Conservation (phyloP, 352 stramenopile genomes). For the Pythium graminicola region DNA sequence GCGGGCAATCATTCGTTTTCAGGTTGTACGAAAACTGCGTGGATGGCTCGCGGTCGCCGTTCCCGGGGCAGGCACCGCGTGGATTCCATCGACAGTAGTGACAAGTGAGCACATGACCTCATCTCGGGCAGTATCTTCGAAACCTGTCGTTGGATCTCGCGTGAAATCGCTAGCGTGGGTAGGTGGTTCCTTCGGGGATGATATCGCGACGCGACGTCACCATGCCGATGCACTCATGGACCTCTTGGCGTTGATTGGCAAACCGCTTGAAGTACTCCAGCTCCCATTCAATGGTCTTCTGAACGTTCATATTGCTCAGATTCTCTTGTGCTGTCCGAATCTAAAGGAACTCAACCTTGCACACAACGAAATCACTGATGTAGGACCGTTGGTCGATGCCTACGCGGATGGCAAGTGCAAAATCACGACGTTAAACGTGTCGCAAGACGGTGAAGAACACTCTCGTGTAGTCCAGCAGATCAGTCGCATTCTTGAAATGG, state of each 20-base stretch:
- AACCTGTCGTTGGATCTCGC: not conserved
- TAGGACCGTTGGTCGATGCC: constrained; percentile 9
- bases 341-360: constrained; percentile 12
- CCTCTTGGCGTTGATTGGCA: constrained; percentile 5
- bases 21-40: constrained; percentile 13
- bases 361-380: constrained; percentile 10
- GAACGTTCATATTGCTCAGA: constrained; percentile 8
- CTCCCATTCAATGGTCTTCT: not conserved
- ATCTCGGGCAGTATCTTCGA: not conserved
- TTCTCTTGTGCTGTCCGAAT: constrained; percentile 11
- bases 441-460: not conserved
- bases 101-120: not conserved
- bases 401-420: constrained; percentile 7
- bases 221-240: constrained; percentile 8
- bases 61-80: constrained; percentile 8
- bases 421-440: constrained; percentile 14
- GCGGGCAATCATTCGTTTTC: not conserved
- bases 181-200: not conserved
- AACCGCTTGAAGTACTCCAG: constrained; percentile 6
- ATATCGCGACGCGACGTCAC: not conserved
- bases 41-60: constrained; percentile 14
- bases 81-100: constrained; percentile 7
- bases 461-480: constrained; percentile 1
- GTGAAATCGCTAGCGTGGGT: constrained; percentile 7
- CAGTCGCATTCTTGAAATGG: constrained; percentile 3